Conservation (phyloP, 257 asterid species). For the Verbena officinalis region DNA sequence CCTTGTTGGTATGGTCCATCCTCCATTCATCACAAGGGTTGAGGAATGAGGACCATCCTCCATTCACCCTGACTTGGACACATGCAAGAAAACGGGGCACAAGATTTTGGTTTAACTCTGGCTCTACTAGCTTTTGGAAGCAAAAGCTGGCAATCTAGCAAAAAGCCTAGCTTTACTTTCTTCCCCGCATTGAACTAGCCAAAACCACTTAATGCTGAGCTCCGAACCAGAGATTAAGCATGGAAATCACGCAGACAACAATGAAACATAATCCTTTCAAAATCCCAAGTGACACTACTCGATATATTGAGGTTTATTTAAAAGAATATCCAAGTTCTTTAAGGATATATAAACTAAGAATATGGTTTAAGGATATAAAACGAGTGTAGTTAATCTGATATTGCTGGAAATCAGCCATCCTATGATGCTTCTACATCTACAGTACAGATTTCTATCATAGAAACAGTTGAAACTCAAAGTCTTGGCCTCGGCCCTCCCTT, state of each 20-base stretch:
- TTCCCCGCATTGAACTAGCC: background rate
- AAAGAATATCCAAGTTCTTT: background rate
- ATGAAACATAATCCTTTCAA: background rate
- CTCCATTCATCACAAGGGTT: background rate
- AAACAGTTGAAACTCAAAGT: constrained; percentile 37
- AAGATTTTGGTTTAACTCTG: background rate
- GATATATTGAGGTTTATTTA: background rate
- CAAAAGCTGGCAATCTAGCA: background rate
- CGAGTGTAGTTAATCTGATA: background rate
- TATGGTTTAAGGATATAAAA: background rate
- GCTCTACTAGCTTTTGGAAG: background rate
- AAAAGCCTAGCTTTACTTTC: background rate
- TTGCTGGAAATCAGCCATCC: constrained; percentile 16
- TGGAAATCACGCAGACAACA: background rate
- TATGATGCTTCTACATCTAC: background rate
- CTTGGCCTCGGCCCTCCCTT: constrained; percentile 59
- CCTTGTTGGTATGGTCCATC: background rate
- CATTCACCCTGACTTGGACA: too few species aligned
- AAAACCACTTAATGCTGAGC: background rate
- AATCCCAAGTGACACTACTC: background rate
- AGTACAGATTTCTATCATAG: background rate
- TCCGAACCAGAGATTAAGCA: background rate
- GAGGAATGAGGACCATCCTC: background rate
- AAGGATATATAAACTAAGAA: background rate
- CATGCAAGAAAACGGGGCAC: background rate